Evolutionary conservation across 1,139 yeast genomes (phyloP).

Genomic region (Saccharomyces hybrid): DNA sequence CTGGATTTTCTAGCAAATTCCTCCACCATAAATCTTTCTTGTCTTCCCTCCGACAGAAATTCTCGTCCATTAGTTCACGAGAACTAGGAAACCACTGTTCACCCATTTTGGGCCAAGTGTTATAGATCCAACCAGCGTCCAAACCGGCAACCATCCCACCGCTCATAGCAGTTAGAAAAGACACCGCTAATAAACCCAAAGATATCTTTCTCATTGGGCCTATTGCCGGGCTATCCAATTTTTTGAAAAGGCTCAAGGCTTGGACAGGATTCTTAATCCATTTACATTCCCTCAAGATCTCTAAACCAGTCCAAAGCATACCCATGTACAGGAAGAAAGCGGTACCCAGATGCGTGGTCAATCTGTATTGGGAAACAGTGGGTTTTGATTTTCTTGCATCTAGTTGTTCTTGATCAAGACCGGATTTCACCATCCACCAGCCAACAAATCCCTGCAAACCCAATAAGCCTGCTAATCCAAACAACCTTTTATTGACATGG

Average conservation of each 20-base stretch:
- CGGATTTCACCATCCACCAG: conserved; percentile 99
- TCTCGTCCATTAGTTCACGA: conserved; percentile 67
- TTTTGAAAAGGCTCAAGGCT: conserved; percentile 42
- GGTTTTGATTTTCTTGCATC: conserved; percentile 82
- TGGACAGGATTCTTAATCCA: conserved; percentile 54
- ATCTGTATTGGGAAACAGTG: conserved; percentile 89
- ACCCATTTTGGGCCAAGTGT: conserved; percentile 97
- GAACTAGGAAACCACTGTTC: conserved; percentile 59
- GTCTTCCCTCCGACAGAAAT: conserved; percentile 60
- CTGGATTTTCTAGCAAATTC: conserved; percentile 88
- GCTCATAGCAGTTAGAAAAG: conserved; percentile 85
- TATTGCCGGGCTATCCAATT: conserved; percentile 53
- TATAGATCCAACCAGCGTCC: conserved; percentile 94
- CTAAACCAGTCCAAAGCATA: conserved; percentile 84
- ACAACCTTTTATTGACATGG: conserved; percentile 58
- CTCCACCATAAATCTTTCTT: conserved; percentile 80
- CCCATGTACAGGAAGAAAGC: conserved; percentile 85
- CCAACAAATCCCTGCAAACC: conserved; percentile 95
- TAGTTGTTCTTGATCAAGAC: conserved; percentile 74
- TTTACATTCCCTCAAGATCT: conserved; percentile 67
- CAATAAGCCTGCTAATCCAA: conserved; percentile 65
- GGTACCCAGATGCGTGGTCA: conserved; percentile 90
- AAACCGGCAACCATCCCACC: conserved; percentile 98
- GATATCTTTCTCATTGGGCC: conserved; percentile 49
- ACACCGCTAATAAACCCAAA: conserved; percentile 51